Percentiles rank a stretch among this genome's conserved stretches.
These are phyloP conservation scores for Colletotrichum brevisporum DNA, from an alignment of 2,329 filamentous ascomycete species.

Conservation along the genomic window DNA sequence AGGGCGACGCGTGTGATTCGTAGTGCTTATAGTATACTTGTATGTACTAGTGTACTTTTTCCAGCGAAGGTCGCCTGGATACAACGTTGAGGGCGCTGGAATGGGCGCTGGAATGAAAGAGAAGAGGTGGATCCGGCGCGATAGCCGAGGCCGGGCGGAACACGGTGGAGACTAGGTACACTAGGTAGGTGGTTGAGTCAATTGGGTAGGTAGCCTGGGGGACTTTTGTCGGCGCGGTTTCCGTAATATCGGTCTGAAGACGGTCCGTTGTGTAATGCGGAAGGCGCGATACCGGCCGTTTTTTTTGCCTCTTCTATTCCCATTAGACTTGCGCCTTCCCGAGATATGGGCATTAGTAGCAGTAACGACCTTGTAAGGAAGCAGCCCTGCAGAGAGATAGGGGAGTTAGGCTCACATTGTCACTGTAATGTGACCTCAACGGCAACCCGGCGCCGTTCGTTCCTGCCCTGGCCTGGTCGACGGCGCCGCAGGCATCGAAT, in stretches of 20 bases:
- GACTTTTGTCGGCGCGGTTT: conserved; percentile 30
- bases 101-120: too few relatives aligned
- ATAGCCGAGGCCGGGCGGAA: conserved; percentile 21
- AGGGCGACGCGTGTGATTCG: conserved; percentile 29
- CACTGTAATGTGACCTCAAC: too few relatives aligned
- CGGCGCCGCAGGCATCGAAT: neutral
- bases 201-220: neutral
- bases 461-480: neutral
- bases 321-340: too few relatives aligned
- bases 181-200: too few relatives aligned
- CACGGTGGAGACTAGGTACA: too few relatives aligned
- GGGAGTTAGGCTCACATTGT: too few relatives aligned
- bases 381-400: too few relatives aligned
- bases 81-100: too few relatives aligned
- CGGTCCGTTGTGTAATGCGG: conserved; percentile 1
- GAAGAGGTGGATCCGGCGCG: conserved; percentile 1
- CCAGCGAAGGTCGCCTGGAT: too few relatives aligned
- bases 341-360: too few relatives aligned
- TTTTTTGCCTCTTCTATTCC: neutral
- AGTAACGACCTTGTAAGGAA: too few relatives aligned
- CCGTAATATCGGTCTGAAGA: conserved; percentile 30
- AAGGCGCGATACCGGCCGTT: neutral
- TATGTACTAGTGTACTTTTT: too few relatives aligned
- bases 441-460: neutral
- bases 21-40: neutral